Conservation (phyloP, 1,139 yeast genomes). For the Diutina neorugosa region DNA sequence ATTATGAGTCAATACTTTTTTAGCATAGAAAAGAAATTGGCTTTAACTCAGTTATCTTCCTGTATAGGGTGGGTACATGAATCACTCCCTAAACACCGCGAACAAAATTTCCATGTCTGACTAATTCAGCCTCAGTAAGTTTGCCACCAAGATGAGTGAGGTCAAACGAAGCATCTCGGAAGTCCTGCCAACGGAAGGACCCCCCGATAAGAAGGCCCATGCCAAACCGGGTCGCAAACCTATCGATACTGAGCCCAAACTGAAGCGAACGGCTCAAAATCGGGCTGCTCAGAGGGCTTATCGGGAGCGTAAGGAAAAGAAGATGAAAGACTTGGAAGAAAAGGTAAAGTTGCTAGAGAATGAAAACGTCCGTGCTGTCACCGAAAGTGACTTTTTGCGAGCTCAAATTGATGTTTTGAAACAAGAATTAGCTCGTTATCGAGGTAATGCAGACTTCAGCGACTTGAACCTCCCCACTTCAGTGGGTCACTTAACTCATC, state of each 20-base stretch:
- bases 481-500: not conserved
- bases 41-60: not conserved
- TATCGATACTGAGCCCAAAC: slow-evolving; percentile 64
- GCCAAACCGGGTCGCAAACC: slow-evolving; percentile 51
- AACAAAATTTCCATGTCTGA: not conserved
- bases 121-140: not conserved
- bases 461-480: slow-evolving; percentile 13
- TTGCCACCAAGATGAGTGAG: slow-evolving; percentile 1
- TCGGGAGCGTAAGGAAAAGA: slow-evolving; percentile 84
- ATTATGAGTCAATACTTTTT: not conserved
- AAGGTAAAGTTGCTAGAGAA: slow-evolving; percentile 62
- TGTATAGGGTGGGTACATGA: not conserved
- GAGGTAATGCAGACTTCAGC: slow-evolving; percentile 32
- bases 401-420: slow-evolving; percentile 69
- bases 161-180: not conserved
- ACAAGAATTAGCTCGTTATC: slow-evolving; percentile 54
- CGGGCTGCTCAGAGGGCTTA: slow-evolving; percentile 97
- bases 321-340: slow-evolving; percentile 76
- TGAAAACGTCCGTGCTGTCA: slow-evolving; percentile 47
- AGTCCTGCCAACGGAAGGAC: not conserved
- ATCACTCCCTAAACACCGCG: not conserved
- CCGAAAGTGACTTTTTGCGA: slow-evolving; percentile 64
- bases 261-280: slow-evolving; percentile 90
- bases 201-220: slow-evolving; percentile 3
- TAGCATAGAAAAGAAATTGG: not conserved